Evolutionary conservation across 1,284 basidiomycete species (phyloP), one percentile per base, ranked within the genome.

Genomic region (Wallemia ichthyophaga): DNA sequence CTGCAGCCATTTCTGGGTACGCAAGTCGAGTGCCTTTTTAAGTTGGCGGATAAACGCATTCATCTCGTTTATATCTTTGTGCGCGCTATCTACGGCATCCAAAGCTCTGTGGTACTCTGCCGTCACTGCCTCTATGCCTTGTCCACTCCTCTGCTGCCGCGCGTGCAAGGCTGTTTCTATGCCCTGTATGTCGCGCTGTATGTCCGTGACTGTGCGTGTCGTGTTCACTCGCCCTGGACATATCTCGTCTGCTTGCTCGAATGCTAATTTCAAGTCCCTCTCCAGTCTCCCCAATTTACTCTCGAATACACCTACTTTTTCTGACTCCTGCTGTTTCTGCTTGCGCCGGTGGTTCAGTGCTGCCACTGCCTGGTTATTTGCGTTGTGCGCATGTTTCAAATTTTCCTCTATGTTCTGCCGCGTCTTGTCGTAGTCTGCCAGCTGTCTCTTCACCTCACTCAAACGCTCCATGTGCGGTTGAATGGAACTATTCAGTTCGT

Each of bases 1-100:
- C 59, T 82, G 78, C 60, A 82, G 76, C 92, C 92, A 98, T 63
- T 78, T 78, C 13, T 72, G 67, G 60, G 82, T 69, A 25, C 91
- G 84, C 15, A 74, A 66, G 19, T 74, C 67, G 56, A 88, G 72
- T 0, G 86, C 83, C 2, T 72, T 67, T 63, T 75, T 76, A 56
- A 88, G 71, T 33, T 73, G 72, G 82, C 85, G 59, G 28, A 21
- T 19, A 57, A 87, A 70, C 1, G 66, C 64, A 19, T 73, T 68
- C 72, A 87, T 76, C 57, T 76, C 75, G 61, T 72, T 76, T 58
- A 83, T 70, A 59, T 83, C 81, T 37, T 68, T 71, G 64, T 78
- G 73, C 0, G 78, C 80, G 21, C 70, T 75, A 3, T 81, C 74
- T 19, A 78, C 67, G 25, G 73, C 75, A 1, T 71, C 72, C 62